Percentiles rank a stretch among this genome's conserved stretches.
Conservation (phyloP, 2,329 filamentous ascomycete species). For the Knufia fluminis region DNA sequence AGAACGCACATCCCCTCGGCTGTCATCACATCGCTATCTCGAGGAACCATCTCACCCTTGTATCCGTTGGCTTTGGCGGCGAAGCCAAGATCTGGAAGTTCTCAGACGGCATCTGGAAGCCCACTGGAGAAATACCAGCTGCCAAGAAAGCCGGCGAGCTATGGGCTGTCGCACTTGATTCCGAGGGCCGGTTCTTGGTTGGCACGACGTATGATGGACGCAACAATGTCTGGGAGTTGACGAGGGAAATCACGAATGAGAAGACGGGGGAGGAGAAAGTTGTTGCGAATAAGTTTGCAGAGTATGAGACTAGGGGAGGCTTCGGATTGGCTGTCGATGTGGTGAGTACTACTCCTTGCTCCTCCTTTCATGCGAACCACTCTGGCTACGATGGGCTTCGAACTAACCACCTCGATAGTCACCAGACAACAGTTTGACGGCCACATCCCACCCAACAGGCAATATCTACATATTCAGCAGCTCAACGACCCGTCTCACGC, state of each 20-base stretch:
- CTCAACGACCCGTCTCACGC: conserved; percentile 70
- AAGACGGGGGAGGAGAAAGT: conserved; percentile 38
- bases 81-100: conserved; percentile 75
- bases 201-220: conserved; percentile 78
- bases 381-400: background rate
- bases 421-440: conserved; percentile 71
- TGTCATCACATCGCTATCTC: conserved; percentile 79
- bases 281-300: conserved; percentile 55
- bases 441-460: conserved; percentile 87
- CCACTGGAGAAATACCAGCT: conserved; percentile 34
- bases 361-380: no score
- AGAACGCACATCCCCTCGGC: conserved; percentile 73
- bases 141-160: conserved; percentile 54
- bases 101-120: conserved; percentile 47
- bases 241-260: background rate
- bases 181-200: conserved; percentile 76
- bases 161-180: conserved; percentile 81
- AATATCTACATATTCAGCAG: conserved; percentile 94
- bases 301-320: conserved; percentile 86
- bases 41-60: conserved; percentile 60
- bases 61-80: conserved; percentile 80
- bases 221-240: conserved; percentile 77
- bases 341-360: conserved; percentile 31
- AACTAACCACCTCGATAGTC: conserved; percentile 35
- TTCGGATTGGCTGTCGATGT: conserved; percentile 86